Percentiles rank a stretch among this genome's conserved stretches.
These are phyloP conservation scores for Penicillium arizonense DNA, from an alignment of 495 filamentous ascomycete species.

Conservation along the genomic window DNA sequence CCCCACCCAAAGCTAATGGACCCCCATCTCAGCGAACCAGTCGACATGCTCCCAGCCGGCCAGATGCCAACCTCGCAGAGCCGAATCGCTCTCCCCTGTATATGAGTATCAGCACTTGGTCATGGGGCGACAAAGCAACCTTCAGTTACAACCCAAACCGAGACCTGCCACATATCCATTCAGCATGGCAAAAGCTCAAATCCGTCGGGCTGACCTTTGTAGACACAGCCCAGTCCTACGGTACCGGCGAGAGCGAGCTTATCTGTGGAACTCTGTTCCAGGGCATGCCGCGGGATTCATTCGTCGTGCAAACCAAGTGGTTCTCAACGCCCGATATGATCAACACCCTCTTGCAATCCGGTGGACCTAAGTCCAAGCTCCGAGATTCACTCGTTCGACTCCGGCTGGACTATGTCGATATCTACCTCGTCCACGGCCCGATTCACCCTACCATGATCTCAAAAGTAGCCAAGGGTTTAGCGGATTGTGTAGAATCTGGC, in stretches of 20 bases:
- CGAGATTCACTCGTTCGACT: constrained; percentile 56
- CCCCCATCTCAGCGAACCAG: constrained; percentile 16
- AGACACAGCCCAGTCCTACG: constrained; percentile 41
- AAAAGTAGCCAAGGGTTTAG: constrained; percentile 26
- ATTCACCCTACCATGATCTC: constrained; percentile 21
- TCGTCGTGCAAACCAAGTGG: constrained; percentile 31
- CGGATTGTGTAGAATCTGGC: constrained; percentile 38
- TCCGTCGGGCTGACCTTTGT: constrained; percentile 35
- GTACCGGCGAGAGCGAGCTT: constrained; percentile 36
- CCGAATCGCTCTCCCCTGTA: constrained; percentile 20
- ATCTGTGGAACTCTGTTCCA: constrained; percentile 33
- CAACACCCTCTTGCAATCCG: constrained; percentile 17
- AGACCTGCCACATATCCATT: constrained; percentile 30
- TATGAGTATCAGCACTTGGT: constrained; percentile 38
- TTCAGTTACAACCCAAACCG: constrained; percentile 26
- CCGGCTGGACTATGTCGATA: constrained; percentile 72
- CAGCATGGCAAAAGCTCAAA: constrained; percentile 32
- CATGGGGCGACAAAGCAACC: constrained; percentile 45
- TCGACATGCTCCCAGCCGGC: constrained; percentile 19
- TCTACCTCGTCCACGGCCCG: constrained; percentile 74
- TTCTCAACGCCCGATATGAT: constrained; percentile 9
- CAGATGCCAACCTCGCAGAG: constrained; percentile 15
- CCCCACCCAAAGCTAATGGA: constrained; percentile 25
- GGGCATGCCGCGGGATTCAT: constrained; percentile 31
- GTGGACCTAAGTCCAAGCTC: constrained; percentile 16